Evolutionary conservation across 345 rosid species (phyloP).

Genomic region (Salix purpurea): DNA sequence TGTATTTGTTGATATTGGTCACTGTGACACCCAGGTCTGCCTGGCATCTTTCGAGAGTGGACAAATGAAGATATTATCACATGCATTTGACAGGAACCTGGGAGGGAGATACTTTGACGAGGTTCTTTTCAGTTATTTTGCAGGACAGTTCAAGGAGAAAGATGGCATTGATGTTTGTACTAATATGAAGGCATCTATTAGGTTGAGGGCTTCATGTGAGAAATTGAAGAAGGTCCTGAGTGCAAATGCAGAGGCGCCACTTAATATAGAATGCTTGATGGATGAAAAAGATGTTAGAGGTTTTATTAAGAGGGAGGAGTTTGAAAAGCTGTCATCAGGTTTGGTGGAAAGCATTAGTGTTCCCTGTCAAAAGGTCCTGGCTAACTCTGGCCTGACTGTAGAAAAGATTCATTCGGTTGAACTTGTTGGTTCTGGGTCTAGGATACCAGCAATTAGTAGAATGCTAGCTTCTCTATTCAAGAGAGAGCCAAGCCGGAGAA

Average conservation of each 20-base stretch:
- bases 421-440: conserved; percentile 70
- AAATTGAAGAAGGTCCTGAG: conserved; percentile 66
- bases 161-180: conserved; percentile 53
- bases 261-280: conserved; percentile 66
- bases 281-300: conserved; percentile 67
- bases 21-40: conserved; percentile 56
- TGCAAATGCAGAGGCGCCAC: conserved; percentile 64
- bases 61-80: conserved; percentile 50
- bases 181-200: conserved; percentile 50
- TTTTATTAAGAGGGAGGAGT: conserved; percentile 61
- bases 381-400: conserved; percentile 45
- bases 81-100: background rate
- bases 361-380: conserved; percentile 51
- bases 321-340: conserved; percentile 44
- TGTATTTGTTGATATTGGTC: conserved; percentile 62
- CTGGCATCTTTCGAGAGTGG: conserved; percentile 49
- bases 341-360: conserved; percentile 10
- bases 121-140: conserved; percentile 47
- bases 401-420: conserved; percentile 56
- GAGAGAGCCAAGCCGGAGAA: conserved; percentile 57
- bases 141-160: conserved; percentile 48
- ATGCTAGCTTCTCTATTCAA: conserved; percentile 41
- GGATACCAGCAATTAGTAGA: conserved; percentile 55
- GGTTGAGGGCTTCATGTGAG: conserved; percentile 60
- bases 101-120: conserved; percentile 47